Evolutionary conservation across 306 rosid species (phyloP), one percentile per base, ranked within the genome.

Genomic region (Quercus parvula): DNA sequence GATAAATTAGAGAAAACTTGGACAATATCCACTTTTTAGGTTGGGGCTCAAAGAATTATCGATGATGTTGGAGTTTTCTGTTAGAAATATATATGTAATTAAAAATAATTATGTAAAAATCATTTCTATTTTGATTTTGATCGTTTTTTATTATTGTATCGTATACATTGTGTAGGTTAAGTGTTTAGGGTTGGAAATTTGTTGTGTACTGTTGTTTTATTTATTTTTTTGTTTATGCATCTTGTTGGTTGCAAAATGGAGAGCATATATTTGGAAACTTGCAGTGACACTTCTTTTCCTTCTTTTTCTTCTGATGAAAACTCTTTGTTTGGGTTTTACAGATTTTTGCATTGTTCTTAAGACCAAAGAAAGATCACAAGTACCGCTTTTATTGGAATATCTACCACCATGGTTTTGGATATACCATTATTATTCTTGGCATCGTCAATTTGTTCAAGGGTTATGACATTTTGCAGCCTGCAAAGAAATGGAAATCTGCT

Each of bases 321-420:
- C 11, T 74, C 12, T 28, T 9, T 63, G n/a, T 73, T 17, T 79
- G 38, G 41, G 66, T 63, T 58, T 10, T 51, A 22, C 80, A 95
- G 99, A 74, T 95, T 15, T 92, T 91, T 0, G 99, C 99, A 4
- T 35, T 95, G 86, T 87, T 95, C 81, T 31, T 92, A 10, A 83
- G 98, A 77, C 98, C 99, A 13, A 75, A 82, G 15, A 92, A 92
- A 83, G 95, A 89, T 27, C 94, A 95, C 81, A 95, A 94, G 22
- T 90, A 72, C 31, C 51, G 99, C 18, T 28, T 85, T 10, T 83
- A 72, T 82, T 92, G 99, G 99, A 95, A 95, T 78, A 79, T 91
- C 77, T 92, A 92, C 76, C 99, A 95, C 86, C 97, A 95, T 5
- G 57, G 86, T 57, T 0, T 95, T 2, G 99, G 99, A 10, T 95